Base-by-base conservation (phyloP, 2,329 filamentous ascomycete species). In the Cucurbitaria berberidis region DNA sequence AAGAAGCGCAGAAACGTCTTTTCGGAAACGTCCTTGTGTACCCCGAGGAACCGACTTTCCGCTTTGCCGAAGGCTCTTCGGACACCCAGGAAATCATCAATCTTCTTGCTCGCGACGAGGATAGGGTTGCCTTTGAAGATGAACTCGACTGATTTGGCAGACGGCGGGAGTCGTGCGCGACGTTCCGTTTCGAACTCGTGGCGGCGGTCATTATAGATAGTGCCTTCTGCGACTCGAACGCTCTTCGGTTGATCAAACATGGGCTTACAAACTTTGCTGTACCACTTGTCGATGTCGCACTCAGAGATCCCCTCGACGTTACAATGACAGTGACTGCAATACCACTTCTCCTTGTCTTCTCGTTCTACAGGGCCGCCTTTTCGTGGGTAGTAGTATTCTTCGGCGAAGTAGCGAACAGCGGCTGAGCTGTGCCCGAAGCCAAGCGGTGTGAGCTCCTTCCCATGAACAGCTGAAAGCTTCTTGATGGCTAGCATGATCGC, bases 401-500 rank as follows among this genome's bases (percentile, higher is more conserved):
- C 51, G 39, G 55, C 57, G 42, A 60, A 36, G 30, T 42, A 35
- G 13, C 39, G 53, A 1, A 38, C 38, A 5, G 40, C 34, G 15
- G 34, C 30, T 10, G 60, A 55, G 27, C 26, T 21, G 26, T 69
- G 60, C 42, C 74, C 74, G 51, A 77, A 77, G 24, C 69, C 62
- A 18, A 78, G 59, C 0, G 63, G 59, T 13, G 51, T 30, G n/a
- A 78, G 57, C 46, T 53, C 70, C 53, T 47, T 62, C 22, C 59
- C 70, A 59, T 51, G 60, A 22, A 38, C 54, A 27, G 27, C 67
- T 50, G 57, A 66, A 11, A 77, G 63, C 21, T 74, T 68, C 47
- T 66, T 70, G 51, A 78, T 75, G 2, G 74, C 68, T 39, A 64
- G 63, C 53, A 77, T 60, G 45, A 79, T 64, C 41, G 76, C 74